phyloP scores from a whole-genome alignment of 1,139 yeast species.

The Taphrina populina region DNA sequence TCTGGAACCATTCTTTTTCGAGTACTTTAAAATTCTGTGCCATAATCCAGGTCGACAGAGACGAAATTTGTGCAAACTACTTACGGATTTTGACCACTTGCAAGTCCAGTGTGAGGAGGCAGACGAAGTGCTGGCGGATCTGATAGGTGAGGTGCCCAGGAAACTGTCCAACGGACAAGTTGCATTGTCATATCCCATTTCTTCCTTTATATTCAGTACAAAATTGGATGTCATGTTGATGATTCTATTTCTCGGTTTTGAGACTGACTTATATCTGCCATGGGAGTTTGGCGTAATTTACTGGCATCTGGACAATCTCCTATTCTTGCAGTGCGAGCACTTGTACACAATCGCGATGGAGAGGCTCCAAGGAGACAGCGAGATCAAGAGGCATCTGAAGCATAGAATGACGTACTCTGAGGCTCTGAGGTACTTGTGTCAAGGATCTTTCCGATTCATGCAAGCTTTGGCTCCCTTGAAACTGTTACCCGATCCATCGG shows the following conservation, averaged over 20 bases:
- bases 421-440: constrained; percentile 3
- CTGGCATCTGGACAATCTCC: constrained; percentile 53
- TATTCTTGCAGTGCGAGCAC: constrained; percentile 11
- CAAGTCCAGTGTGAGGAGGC: constrained; percentile 53
- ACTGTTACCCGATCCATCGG: neutral
- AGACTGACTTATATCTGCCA: constrained; percentile 67
- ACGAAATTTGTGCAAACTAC: constrained; percentile 60
- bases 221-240: constrained; percentile 72
- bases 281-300: constrained; percentile 70
- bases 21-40: constrained; percentile 58
- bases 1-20: constrained; percentile 17
- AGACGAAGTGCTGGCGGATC: constrained; percentile 18
- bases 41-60: constrained; percentile 83
- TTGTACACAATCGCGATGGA: constrained; percentile 9
- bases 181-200: constrained; percentile 52
- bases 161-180: constrained; percentile 33
- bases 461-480: neutral
- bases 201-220: constrained; percentile 65
- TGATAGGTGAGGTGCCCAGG: constrained; percentile 8
- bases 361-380: neutral
- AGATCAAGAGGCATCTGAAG: neutral
- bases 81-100: constrained; percentile 70
- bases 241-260: constrained; percentile 71
- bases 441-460: constrained; percentile 1
- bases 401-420: constrained; percentile 3